phyloP scores from a whole-genome alignment of 768 basidiomycete genomes.

The Boletellus emodensis region DNA sequence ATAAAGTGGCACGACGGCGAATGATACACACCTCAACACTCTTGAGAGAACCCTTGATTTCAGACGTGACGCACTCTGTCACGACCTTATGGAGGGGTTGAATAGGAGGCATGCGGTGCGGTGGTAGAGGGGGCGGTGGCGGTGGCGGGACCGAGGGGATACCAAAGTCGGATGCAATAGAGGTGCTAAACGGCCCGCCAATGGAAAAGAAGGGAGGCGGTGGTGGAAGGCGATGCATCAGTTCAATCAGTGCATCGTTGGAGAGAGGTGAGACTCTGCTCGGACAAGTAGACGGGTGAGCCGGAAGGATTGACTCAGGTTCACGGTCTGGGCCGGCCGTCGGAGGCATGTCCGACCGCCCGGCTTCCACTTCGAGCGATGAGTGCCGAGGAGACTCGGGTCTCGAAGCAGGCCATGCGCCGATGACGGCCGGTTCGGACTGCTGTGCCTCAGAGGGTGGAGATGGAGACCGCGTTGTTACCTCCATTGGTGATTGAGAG shows the following conservation, averaged over 20 bases:
- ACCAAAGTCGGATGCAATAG: conserved; percentile 17
- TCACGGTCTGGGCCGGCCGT: conserved; percentile 1
- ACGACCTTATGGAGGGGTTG: conserved; percentile 14
- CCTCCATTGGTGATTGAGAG: conserved; percentile 48
- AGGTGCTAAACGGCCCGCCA: conserved; percentile 18
- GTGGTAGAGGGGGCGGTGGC: conserved; percentile 3
- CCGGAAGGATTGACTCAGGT: conserved; percentile 1
- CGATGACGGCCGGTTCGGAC: conserved; percentile 38
- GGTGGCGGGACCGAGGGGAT: conserved; percentile 13
- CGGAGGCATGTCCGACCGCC: conserved; percentile 7
- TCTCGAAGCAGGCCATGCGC: conserved; percentile 42
- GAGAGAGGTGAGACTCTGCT: conserved; percentile 11
- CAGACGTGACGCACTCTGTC: conserved; percentile 19
- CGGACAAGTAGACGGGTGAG: conserved; percentile 5
- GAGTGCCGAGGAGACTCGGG: conserved; percentile 29
- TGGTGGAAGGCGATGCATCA: conserved; percentile 19
- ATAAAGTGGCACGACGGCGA: neutral
- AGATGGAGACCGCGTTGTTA: conserved; percentile 39
- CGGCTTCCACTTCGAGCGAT: conserved; percentile 11
- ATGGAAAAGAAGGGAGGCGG: conserved; percentile 17
- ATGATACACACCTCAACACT: conserved; percentile 17
- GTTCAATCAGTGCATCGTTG: conserved; percentile 4
- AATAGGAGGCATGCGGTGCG: conserved; percentile 11
- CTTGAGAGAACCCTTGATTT: conserved; percentile 21
- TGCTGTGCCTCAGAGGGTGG: conserved; percentile 16